Conservation (phyloP, 2,329 filamentous ascomycete species). For the Dactylellina haptotyla region DNA sequence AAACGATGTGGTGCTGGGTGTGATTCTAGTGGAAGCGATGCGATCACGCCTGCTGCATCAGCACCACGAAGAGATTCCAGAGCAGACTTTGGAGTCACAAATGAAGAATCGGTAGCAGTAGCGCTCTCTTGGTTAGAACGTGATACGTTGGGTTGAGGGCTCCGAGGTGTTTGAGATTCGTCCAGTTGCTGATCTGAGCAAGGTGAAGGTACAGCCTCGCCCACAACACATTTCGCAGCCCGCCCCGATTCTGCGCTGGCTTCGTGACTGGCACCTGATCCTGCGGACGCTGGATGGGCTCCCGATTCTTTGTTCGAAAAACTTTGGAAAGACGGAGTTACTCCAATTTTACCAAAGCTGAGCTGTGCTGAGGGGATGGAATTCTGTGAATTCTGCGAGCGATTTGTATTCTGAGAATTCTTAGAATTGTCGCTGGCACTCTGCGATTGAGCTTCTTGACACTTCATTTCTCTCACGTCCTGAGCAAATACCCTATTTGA, state of each 20-base stretch:
- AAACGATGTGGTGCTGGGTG: constrained; percentile 19
- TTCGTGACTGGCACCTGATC: not conserved
- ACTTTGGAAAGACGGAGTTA: constrained; percentile 39
- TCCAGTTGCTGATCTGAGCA: constrained; percentile 27
- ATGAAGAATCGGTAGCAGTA: constrained; percentile 20
- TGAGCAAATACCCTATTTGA: constrained; percentile 43
- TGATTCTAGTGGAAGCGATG: constrained; percentile 4
- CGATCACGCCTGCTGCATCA: not conserved
- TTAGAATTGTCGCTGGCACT: constrained; percentile 11
- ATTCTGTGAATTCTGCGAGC: constrained; percentile 11
- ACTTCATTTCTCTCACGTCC: constrained; percentile 38
- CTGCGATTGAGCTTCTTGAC: constrained; percentile 32
- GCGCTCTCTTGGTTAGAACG: constrained; percentile 30
- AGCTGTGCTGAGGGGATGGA: constrained; percentile 44
- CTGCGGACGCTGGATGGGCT: not conserved
- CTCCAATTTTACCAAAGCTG: constrained; percentile 43
- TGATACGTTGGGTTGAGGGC: constrained; percentile 32
- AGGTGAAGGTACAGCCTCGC: constrained; percentile 21
- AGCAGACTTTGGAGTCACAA: constrained; percentile 30
- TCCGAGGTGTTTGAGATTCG: constrained; percentile 35
- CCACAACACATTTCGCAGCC: constrained; percentile 47
- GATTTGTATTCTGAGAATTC: constrained; percentile 25
- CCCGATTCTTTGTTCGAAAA: constrained; percentile 3
- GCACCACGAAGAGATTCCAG: constrained; percentile 9
- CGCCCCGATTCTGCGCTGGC: not conserved